phyloP scores from a whole-genome alignment of 2,329 filamentous ascomycete genomes.

The Claviceps digitariae region DNA sequence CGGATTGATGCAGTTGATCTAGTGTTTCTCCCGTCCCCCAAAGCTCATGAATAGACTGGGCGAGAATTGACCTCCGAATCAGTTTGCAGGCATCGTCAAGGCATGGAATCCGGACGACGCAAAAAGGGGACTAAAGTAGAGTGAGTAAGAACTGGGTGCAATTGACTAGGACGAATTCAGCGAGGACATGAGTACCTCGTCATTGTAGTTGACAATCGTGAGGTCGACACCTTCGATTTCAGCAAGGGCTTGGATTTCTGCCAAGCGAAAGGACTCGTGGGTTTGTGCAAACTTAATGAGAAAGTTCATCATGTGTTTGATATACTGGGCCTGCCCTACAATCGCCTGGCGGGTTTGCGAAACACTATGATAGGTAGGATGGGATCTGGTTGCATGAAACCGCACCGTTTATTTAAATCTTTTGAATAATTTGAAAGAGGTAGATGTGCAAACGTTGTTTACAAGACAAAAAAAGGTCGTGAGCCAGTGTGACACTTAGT shows the following conservation, averaged over 20 bases:
- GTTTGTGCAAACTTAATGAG: constrained; percentile 80
- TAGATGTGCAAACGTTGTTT: not conserved
- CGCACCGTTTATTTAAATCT: not conserved
- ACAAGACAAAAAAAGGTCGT: not conserved
- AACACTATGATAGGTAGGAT: not conserved
- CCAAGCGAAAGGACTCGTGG: constrained; percentile 79
- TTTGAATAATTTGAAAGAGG: not conserved
- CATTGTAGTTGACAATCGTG: constrained; percentile 60
- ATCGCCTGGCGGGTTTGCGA: not conserved
- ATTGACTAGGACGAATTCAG: not conserved
- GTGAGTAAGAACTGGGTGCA: constrained; percentile 11
- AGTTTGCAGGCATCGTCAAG: constrained; percentile 51
- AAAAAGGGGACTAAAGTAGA: constrained; percentile 63
- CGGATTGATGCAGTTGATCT: constrained; percentile 50
- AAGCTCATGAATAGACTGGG: constrained; percentile 73
- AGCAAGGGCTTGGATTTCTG: constrained; percentile 74
- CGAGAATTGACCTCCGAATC: constrained; percentile 64
- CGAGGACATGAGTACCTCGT: constrained; percentile 44
- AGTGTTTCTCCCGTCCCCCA: constrained; percentile 66
- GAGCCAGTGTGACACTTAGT: not conserved
- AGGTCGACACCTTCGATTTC: constrained; percentile 52
- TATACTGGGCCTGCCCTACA: not conserved
- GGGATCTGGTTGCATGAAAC: not conserved
- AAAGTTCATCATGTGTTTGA: constrained; percentile 47
- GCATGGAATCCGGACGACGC: constrained; percentile 57